Conservation (phyloP, 768 basidiomycete species). For the Cystobasidiopsis lactophilus region DNA sequence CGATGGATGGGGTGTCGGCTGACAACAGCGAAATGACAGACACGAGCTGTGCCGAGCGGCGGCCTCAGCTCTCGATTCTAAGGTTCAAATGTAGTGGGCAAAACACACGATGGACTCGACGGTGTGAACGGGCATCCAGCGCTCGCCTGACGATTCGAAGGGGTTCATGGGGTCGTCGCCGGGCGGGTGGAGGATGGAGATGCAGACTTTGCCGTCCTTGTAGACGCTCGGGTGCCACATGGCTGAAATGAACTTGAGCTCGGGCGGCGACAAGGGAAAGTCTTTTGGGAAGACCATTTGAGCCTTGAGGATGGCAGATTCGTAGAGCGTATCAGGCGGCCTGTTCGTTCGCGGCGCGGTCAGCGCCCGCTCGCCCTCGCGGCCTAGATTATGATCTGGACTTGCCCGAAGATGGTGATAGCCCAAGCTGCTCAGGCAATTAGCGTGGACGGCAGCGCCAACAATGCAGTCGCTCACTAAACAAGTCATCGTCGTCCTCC, state of each 20-base stretch:
- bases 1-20: slow-evolving; percentile 68
- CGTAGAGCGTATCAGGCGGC: slow-evolving; percentile 71
- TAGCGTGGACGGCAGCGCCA: too few relatives aligned
- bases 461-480: too few relatives aligned
- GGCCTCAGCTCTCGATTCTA: background rate
- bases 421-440: too few relatives aligned
- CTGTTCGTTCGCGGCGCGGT: slow-evolving; percentile 27
- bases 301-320: background rate
- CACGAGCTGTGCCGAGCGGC: slow-evolving; percentile 40
- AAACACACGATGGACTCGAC: slow-evolving; percentile 74
- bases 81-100: background rate
- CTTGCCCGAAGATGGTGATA: slow-evolving; percentile 19
- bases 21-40: slow-evolving; percentile 91
- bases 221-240: slow-evolving; percentile 34
- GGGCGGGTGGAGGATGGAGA: slow-evolving; percentile 49
- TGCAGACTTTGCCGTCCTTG: slow-evolving; percentile 27
- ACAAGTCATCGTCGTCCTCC: slow-evolving; percentile 80
- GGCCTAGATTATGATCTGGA: background rate
- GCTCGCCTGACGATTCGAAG: slow-evolving; percentile 86
- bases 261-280: slow-evolving; percentile 74
- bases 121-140: slow-evolving; percentile 94
- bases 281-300: slow-evolving; percentile 22
- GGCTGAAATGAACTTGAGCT: slow-evolving; percentile 40
- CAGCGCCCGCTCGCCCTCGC: background rate
- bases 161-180: slow-evolving; percentile 84